Evolutionary conservation across 306 rosid genomes (phyloP).

Genomic region (Carpinus fangiana): DNA sequence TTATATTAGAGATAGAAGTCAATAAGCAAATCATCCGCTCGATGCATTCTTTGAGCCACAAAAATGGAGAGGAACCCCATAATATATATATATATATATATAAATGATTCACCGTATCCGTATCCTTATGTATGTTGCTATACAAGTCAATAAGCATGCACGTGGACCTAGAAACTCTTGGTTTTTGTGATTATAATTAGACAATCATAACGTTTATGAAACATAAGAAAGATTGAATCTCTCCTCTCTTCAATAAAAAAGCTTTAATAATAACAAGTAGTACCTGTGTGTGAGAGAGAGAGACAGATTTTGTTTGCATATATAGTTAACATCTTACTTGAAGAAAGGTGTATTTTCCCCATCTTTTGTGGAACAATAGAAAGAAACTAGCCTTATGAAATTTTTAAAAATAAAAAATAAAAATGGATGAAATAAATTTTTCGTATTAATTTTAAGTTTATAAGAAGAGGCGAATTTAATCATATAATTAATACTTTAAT

Average conservation of each 20-base stretch:
- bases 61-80: constrained; percentile 36
- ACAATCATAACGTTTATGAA: constrained; percentile 43
- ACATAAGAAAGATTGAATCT: constrained; percentile 9
- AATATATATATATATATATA: too few species aligned
- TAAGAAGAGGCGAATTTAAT: too few species aligned
- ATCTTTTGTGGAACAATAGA: neutral
- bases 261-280: neutral
- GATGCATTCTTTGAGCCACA: constrained; percentile 66
- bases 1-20: constrained; percentile 23
- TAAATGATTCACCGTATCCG: constrained; percentile 33
- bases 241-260: neutral
- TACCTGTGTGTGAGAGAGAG: too few species aligned
- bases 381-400: neutral
- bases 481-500: too few species aligned
- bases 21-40: constrained; percentile 42
- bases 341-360: neutral
- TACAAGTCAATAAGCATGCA: constrained; percentile 44
- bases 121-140: constrained; percentile 35
- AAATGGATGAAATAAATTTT: too few species aligned
- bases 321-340: neutral
- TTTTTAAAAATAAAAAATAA: too few species aligned
- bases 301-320: too few species aligned
- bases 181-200: constrained; percentile 37
- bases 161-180: constrained; percentile 35
- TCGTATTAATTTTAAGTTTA: too few species aligned